Evolutionary conservation across 164 flowering plant genomes (phyloP), one percentile per base, ranked within the genome.

Genomic region (Macadamia integrifolia): DNA sequence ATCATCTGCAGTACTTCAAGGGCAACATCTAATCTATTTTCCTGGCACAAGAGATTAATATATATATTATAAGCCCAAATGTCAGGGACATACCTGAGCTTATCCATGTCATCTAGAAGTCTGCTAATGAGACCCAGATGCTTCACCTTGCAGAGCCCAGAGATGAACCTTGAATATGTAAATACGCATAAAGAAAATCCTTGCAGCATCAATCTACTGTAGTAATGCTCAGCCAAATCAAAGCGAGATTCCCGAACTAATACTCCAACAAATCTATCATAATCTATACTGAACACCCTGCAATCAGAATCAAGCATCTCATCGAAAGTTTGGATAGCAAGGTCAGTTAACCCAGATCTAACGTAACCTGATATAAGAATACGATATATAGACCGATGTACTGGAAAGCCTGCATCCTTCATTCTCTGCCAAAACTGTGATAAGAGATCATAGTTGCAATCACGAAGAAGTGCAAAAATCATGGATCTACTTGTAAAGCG

Each of bases 231-330:
- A 11, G 96, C 93, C 46, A 88, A 72, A 60, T 92, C 88, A 77
- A 89, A 82, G 6, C 83, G 87, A 9, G 82, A 78, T 8, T 83
- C 80, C 44, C 76, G 74, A 15, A 92, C 69, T 62, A 95, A 76
- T 2, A 92, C 98, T 28, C 97, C 99, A 62, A 95, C 88, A 76
- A 89, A 80, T 56, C 94, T 78, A 71, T 91, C 89, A 70, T 91
- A 95, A 75, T 95, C 99, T 43, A 85, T 61, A 77, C 89, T 70
- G 71, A 89, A 87, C n/a, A 89, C 87, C 60, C 86, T 83, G 71
- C 93, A 90, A 58, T 83, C 74, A n/a, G 97, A 92, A 43, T 80
- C 75, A 63, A 84, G 66, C 99, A 95, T 88, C 74, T 88, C 87
- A 66, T 95, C 92, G 79, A 95, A 95, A 67, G 81, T 78, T 60